phyloP scores from a whole-genome alignment of 768 basidiomycete species.

The Paxillus ammoniavirescens region DNA sequence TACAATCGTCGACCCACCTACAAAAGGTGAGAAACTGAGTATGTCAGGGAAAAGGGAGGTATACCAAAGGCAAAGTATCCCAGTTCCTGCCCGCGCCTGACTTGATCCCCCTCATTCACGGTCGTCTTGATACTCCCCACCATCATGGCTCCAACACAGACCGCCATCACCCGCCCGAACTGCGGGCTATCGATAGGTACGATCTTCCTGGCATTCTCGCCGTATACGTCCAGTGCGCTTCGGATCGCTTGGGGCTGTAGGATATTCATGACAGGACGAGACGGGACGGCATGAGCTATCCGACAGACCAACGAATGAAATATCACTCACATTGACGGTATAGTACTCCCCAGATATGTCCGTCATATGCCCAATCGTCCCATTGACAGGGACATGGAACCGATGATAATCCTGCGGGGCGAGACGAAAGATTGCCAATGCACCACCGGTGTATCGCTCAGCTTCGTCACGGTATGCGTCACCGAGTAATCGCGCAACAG shows the following conservation, averaged over 20 bases:
- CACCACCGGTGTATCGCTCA: conserved; percentile 74
- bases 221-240: conserved; percentile 87
- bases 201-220: conserved; percentile 91
- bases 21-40: neutral
- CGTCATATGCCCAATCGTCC: conserved; percentile 77
- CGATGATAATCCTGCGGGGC: conserved; percentile 97
- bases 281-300: neutral
- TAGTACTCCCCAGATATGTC: conserved; percentile 92
- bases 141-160: conserved; percentile 95
- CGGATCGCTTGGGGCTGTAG: conserved; percentile 88
- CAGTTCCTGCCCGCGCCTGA: conserved; percentile 86
- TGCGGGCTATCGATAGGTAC: conserved; percentile 87
- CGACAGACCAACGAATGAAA: no score
- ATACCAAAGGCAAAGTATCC: conserved; percentile 95
- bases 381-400: conserved; percentile 87
- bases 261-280: neutral
- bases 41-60: neutral
- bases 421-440: conserved; percentile 84
- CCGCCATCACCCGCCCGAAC: conserved; percentile 90
- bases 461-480: conserved; percentile 69
- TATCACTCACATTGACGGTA: conserved; percentile 76
- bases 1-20: conserved; percentile 92
- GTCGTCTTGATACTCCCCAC: conserved; percentile 88
- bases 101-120: conserved; percentile 76
- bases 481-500: conserved; percentile 75